Evolutionary conservation across 2,329 filamentous ascomycete species (phyloP), one percentile per base, ranked within the genome.

Genomic region (Ascosphaera pollenicola): DNA sequence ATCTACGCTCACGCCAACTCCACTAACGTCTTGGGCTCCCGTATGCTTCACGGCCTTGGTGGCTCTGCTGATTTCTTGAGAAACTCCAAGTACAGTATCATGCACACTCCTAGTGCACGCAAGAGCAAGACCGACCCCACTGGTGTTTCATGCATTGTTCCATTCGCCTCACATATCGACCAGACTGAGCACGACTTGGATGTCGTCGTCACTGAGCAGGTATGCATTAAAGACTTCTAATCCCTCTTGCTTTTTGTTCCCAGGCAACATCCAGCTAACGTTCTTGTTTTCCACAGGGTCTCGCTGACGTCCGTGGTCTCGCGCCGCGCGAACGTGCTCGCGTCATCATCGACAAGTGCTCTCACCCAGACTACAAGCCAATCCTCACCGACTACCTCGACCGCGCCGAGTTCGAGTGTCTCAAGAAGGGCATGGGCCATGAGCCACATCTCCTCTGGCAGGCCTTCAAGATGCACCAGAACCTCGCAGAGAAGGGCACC

Each of bases 1-100:
- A 91, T 92, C 51, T 92, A 92, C 61, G 84, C 83, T 2, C 83
- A 92, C 61, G 84, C 84, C 49, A 93, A 92, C 70, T 77, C 70
- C 44, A 92, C 83, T 40, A 85, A 79, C 53, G 83, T 92, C 17
- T 83, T 89, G 74, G 83, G 84, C 46, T 77, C 70, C 44, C 75
- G 84, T 41, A 89, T 87, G 79, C 68, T 89, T 43, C 87, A 87
- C 63, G 81, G 81, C 8, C 72, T 89, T 5, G 81, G 81, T 38
- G 81, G 81, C 3, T 79, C 73, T 2, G 80, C 80, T 39, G 81
- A 89, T 54, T 89, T 89, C 68, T 64, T 89, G 42, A 73, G 81
- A 42, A 73, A 62, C 49, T 61, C 77, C 43, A 87, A 87, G 60
- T 84, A 91, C 68, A 77, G 70, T 50, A 91, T 92, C 65, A 91